Evolutionary conservation across 192 early-diverging fungal species (phyloP).

Genomic region (Spizellomyces sp.): DNA sequence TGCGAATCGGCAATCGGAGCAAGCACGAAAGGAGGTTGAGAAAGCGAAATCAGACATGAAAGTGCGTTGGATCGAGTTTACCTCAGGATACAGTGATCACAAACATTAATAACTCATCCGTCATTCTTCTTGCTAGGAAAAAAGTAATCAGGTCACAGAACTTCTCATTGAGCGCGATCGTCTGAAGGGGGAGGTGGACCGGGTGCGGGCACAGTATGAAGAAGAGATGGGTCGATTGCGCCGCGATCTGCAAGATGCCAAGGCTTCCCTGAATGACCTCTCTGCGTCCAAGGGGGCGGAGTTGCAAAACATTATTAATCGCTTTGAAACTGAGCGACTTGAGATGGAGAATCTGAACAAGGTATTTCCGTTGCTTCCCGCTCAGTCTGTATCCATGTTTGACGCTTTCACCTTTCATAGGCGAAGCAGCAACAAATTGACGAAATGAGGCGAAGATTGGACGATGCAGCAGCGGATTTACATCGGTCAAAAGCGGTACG

Average conservation of each 20-base stretch:
- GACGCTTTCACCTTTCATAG: constrained; percentile 9
- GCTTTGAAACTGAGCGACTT: constrained; percentile 82
- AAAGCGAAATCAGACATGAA: constrained; percentile 53
- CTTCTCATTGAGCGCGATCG: constrained; percentile 91
- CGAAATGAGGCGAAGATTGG: constrained; percentile 21
- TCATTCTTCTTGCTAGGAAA: constrained; percentile 27
- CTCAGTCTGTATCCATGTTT: not conserved
- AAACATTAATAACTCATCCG: too few species aligned
- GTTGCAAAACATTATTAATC: constrained; percentile 74
- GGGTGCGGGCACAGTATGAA: constrained; percentile 76
- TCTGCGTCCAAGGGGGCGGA: constrained; percentile 81
- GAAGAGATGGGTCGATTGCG: constrained; percentile 82
- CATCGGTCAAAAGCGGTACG: constrained; percentile 34
- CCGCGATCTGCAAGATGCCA: constrained; percentile 77
- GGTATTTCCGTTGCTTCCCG: not conserved
- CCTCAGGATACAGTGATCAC: not conserved
- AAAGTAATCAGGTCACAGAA: constrained; percentile 62
- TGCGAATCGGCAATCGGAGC: constrained; percentile 75
- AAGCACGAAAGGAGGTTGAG: constrained; percentile 81
- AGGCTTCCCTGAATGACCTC: constrained; percentile 75
- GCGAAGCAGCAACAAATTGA: constrained; percentile 34
- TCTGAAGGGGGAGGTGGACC: constrained; percentile 77
- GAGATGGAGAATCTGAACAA: constrained; percentile 67
- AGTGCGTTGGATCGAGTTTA: constrained; percentile 19
- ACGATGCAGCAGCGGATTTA: constrained; percentile 25